A percentile compares a stretch with the other conserved stretches of the same genome.
These are phyloP conservation scores for Adansonia rubrostipa DNA, from an alignment of 441 rosid genomes.

Conservation along the genomic window DNA sequence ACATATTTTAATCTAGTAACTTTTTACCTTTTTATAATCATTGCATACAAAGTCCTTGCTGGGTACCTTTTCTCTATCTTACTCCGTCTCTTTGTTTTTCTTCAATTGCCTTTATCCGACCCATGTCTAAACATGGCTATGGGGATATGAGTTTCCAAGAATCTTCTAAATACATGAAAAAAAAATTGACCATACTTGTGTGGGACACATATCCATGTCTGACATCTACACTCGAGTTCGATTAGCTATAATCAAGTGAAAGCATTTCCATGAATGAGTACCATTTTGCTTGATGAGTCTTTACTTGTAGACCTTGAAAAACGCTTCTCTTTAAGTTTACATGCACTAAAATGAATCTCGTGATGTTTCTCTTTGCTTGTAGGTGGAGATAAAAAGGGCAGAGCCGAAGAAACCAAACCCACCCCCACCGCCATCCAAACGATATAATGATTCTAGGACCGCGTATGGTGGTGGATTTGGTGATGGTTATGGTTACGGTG, in stretches of 20 bases:
- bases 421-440: slow-evolving; percentile 62
- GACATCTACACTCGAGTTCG: too few species aligned
- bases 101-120: too few species aligned
- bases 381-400: slow-evolving; percentile 99
- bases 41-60: too few species aligned
- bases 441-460: slow-evolving; percentile 71
- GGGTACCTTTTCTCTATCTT: too few species aligned
- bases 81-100: too few species aligned
- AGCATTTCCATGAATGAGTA: not conserved
- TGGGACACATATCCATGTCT: too few species aligned
- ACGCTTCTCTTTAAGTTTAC: not conserved
- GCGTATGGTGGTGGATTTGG: slow-evolving; percentile 66
- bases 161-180: too few species aligned
- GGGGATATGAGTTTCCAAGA: too few species aligned
- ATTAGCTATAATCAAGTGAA: not conserved
- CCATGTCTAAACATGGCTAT: too few species aligned
- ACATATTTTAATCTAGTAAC: too few species aligned
- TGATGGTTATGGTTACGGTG: slow-evolving; percentile 67
- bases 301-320: not conserved
- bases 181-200: too few species aligned
- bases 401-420: slow-evolving; percentile 91
- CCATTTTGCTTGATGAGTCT: not conserved
- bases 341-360: not conserved
- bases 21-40: too few species aligned
- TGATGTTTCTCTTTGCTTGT: slow-evolving; percentile 26